Conservation (phyloP, 352 stramenopile species). For the Saprolegnia parasitica region DNA sequence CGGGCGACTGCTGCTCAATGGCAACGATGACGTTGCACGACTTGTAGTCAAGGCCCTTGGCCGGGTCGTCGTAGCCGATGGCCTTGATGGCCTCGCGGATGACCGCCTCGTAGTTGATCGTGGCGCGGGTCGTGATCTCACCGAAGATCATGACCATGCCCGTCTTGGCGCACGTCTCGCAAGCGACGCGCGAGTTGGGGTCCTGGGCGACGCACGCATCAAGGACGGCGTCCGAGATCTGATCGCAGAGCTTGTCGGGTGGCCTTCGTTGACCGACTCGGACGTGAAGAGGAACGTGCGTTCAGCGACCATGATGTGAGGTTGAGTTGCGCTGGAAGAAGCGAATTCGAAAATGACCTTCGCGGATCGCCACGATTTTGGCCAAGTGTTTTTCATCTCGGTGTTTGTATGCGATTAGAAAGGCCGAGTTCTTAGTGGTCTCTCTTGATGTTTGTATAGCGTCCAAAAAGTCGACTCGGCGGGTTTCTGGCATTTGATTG, state of each 20-base stretch:
- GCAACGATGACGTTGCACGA: constrained; percentile 99
- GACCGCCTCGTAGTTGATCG: constrained; percentile 99
- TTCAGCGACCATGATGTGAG: constrained; percentile 43
- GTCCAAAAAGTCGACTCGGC: constrained; percentile 25
- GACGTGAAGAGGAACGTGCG: constrained; percentile 96
- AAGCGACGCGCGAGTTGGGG: constrained; percentile 97
- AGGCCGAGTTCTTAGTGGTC: neutral
- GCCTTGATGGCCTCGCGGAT: constrained; percentile 99
- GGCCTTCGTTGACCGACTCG: constrained; percentile 99
- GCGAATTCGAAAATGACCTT: constrained; percentile 57
- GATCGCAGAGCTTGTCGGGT: constrained; percentile 98
- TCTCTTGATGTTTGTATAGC: neutral
- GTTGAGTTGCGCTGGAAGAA: constrained; percentile 28
- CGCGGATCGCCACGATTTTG: neutral
- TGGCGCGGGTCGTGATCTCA: constrained; percentile 98
- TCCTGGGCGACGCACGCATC: constrained; percentile 98
- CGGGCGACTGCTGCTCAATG: constrained; percentile 98
- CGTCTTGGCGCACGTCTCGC: constrained; percentile 99
- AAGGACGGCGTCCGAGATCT: constrained; percentile 98
- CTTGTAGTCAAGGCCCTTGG: constrained; percentile 99
- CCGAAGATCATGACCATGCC: constrained; percentile 99
- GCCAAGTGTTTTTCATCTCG: neutral
- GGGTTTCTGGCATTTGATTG: constrained; percentile 16
- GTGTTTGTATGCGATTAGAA: neutral
- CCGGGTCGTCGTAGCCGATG: constrained; percentile 98